Percentiles rank a stretch among this genome's conserved stretches.
phyloP scores from a whole-genome alignment of 1,139 yeast species.

The Kurtzmaniella quercitrusa region DNA sequence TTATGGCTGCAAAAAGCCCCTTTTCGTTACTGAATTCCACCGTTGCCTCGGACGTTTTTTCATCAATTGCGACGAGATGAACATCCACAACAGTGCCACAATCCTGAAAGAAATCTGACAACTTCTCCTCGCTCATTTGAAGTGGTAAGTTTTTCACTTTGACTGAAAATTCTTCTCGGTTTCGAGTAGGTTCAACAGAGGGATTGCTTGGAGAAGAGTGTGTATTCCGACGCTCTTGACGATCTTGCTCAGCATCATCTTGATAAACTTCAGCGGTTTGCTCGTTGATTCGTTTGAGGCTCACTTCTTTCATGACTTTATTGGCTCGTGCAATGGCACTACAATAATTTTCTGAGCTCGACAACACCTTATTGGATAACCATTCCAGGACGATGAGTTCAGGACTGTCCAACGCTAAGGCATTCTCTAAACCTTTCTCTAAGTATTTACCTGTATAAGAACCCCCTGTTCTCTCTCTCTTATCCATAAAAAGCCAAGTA shows the following conservation, averaged over 20 bases:
- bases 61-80: conserved; percentile 19
- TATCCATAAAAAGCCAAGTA: conserved; percentile 45
- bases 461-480: conserved; percentile 32
- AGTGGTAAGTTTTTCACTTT: conserved; percentile 40
- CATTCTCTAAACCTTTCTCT: conserved; percentile 24
- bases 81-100: conserved; percentile 52
- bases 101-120: conserved; percentile 47
- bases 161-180: conserved; percentile 55
- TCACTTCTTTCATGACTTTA: conserved; percentile 12
- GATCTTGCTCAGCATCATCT: background rate
- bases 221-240: conserved; percentile 4
- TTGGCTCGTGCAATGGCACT: conserved; percentile 11
- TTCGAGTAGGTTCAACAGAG: conserved; percentile 25
- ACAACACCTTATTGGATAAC: conserved; percentile 10
- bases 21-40: conserved; percentile 52
- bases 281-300: conserved; percentile 4
- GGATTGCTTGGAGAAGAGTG: background rate
- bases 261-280: no score
- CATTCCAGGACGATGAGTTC: conserved; percentile 48
- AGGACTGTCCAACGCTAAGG: conserved; percentile 43
- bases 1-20: conserved; percentile 57
- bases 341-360: background rate
- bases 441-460: conserved; percentile 16
- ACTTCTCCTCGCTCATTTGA: conserved; percentile 22
- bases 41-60: conserved; percentile 28